Evolutionary conservation across 805 yeast species (phyloP).

Genomic region (Suhomyces sp.): DNA sequence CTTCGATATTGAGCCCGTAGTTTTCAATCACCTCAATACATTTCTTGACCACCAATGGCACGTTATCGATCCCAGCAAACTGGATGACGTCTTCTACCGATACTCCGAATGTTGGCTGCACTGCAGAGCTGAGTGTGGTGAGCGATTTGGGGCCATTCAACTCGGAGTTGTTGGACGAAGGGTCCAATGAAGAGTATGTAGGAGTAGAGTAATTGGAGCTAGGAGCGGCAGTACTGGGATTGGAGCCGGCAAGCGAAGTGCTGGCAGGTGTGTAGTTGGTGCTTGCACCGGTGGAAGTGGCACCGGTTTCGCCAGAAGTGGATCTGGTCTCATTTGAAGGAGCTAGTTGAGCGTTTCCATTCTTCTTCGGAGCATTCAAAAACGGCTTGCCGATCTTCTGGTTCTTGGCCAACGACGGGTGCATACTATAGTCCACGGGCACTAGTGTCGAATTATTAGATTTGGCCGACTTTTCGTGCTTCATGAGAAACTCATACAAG

Average conservation of each 20-base stretch:
- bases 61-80: constrained; percentile 80
- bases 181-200: constrained; percentile 29
- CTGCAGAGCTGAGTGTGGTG: constrained; percentile 10
- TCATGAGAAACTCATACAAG: constrained; percentile 64
- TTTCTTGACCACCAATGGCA: constrained; percentile 84
- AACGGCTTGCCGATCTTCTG: constrained; percentile 33
- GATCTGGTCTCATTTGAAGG: neutral
- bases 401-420: constrained; percentile 55
- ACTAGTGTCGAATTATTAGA: constrained; percentile 32
- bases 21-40: constrained; percentile 85
- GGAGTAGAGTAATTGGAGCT: neutral
- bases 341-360: neutral
- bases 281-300: neutral
- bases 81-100: constrained; percentile 75
- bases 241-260: neutral
- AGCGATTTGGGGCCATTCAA: constrained; percentile 35
- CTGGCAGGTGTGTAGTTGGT: neutral
- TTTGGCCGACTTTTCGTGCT: constrained; percentile 37
- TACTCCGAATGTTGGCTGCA: constrained; percentile 69
- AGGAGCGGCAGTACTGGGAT: neutral
- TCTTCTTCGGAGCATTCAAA: constrained; percentile 17
- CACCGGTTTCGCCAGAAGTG: neutral
- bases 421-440: constrained; percentile 71
- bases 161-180: constrained; percentile 31
- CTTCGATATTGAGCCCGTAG: constrained; percentile 82